Conservation (phyloP, 1,284 basidiomycete species). For the Chalciporus sp. region DNA sequence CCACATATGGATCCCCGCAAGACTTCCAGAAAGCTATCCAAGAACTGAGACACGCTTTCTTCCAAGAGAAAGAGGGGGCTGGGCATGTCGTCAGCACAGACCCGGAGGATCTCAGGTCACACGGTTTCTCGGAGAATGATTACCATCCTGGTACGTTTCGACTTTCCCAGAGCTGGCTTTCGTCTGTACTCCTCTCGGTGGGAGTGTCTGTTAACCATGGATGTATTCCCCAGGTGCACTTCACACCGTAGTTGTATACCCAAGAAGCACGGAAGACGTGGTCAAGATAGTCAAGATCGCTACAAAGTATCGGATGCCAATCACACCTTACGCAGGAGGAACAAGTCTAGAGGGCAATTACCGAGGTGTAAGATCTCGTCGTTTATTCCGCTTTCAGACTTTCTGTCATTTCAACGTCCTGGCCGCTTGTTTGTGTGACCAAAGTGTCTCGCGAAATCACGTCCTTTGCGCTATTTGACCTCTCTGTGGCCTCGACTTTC, state of each 20-base stretch:
- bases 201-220: background rate
- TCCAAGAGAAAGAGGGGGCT: conserved; percentile 10
- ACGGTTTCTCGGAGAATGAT: conserved; percentile 61
- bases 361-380: conserved; percentile 51
- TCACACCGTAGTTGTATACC: conserved; percentile 58
- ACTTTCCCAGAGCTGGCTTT: background rate
- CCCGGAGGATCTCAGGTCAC: conserved; percentile 51
- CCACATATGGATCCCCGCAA: conserved; percentile 46
- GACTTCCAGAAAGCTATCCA: conserved; percentile 56
- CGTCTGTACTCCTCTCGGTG: background rate
- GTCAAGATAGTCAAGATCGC: conserved; percentile 69
- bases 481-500: too few relatives aligned
- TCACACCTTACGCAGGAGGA: conserved; percentile 72
- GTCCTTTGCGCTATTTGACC: background rate
- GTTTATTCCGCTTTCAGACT: background rate
- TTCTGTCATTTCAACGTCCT: too few relatives aligned
- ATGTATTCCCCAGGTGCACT: conserved; percentile 35
- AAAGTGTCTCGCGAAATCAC: too few relatives aligned
- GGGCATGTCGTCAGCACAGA: conserved; percentile 53
- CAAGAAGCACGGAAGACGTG: conserved; percentile 65
- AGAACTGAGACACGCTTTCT: conserved; percentile 47
- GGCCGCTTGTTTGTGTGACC: too few relatives aligned
- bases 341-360: conserved; percentile 72
- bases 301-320: conserved; percentile 64
- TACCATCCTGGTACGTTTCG: conserved; percentile 55